Conservation (phyloP, 2,329 filamentous ascomycete species). For the Aphanoascus verrucosus region DNA sequence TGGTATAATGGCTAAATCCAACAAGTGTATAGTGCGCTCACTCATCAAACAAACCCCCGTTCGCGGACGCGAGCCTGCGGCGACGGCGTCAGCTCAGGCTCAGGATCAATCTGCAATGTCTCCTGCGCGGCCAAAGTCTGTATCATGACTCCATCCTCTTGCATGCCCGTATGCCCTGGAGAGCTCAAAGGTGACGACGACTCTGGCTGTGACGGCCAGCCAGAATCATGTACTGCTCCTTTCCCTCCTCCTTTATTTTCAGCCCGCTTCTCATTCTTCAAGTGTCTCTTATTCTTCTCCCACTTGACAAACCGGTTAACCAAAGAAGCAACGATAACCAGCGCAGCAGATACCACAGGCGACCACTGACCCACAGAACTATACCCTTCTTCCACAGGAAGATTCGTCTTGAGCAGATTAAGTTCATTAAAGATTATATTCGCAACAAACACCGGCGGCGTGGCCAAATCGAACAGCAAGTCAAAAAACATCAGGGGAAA, state of each 20-base stretch:
- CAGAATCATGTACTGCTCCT: neutral
- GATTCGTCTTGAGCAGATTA: conserved; percentile 16
- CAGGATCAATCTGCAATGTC: conserved; percentile 7
- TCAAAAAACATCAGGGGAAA: conserved; percentile 20
- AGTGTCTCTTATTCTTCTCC: conserved; percentile 12
- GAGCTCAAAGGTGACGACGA: neutral
- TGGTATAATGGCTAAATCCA: no score
- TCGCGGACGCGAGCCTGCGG: conserved; percentile 8
- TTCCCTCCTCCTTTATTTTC: neutral
- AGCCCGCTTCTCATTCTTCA: conserved; percentile 8
- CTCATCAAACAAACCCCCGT: neutral
- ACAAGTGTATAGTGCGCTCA: no score
- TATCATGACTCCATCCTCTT: conserved; percentile 10
- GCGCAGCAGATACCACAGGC: conserved; percentile 17
- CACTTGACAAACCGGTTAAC: conserved; percentile 17
- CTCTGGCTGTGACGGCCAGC: neutral
- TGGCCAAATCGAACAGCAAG: conserved; percentile 19
- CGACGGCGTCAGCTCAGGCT: neutral
- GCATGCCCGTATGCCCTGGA: neutral
- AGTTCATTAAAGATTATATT: conserved; percentile 23
- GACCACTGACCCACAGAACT: conserved; percentile 23
- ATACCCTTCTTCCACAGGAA: conserved; percentile 20
- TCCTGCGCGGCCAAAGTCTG: conserved; percentile 7
- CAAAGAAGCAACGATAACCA: conserved; percentile 21
- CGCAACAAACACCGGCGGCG: conserved; percentile 19